Percentiles rank a stretch among this genome's conserved stretches.
Evolutionary conservation across 257 asterid species (phyloP).

Genomic region (Solanum arcanum): DNA sequence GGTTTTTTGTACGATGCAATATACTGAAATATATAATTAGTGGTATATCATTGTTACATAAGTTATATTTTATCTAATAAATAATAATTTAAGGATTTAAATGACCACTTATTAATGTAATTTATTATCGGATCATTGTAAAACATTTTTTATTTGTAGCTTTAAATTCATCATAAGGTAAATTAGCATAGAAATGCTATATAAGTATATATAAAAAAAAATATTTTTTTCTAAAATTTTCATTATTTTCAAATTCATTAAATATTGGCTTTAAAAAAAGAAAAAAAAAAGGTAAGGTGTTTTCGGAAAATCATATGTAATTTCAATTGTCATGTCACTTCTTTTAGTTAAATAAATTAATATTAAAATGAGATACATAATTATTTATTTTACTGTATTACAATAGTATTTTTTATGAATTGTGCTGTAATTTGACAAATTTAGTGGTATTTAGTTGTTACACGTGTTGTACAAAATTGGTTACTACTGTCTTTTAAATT

Average conservation of each 20-base stretch:
- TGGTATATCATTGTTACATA: neutral
- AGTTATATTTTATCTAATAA: neutral
- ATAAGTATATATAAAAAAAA: neutral
- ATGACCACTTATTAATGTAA: neutral
- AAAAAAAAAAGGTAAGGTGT: neutral
- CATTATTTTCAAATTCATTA: too few species aligned
- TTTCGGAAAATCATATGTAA: neutral
- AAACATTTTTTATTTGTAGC: neutral
- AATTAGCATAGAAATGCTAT: neutral
- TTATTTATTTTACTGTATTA: neutral
- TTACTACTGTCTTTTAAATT: neutral
- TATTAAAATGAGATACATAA: neutral
- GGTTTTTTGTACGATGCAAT: neutral
- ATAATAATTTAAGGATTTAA: neutral
- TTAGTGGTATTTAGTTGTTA: neutral
- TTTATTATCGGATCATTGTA: neutral
- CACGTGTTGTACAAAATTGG: neutral
- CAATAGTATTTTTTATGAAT: neutral
- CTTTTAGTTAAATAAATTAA: too few species aligned
- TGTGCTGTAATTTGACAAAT: neutral
- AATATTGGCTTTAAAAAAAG: neutral
- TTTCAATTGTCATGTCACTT: neutral
- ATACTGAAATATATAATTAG: neutral
- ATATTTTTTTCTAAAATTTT: too few species aligned
- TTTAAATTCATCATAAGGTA: neutral